Evolutionary conservation across 176 grass and related monocot species (phyloP).

Genomic region (Lolium rigidum): DNA sequence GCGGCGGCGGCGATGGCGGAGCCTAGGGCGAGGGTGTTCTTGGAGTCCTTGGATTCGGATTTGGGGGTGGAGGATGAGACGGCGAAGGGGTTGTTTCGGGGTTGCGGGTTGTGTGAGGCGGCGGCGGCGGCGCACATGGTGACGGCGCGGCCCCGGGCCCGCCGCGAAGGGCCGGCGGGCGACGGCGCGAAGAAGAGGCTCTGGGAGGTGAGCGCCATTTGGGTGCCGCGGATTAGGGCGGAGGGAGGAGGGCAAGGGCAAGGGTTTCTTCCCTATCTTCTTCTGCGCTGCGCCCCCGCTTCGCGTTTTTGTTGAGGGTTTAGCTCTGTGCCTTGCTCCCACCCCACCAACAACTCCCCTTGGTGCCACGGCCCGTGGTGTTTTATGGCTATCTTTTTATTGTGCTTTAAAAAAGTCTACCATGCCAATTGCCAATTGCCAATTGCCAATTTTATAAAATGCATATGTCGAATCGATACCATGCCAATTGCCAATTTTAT

Average conservation of each 20-base stretch:
- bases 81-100: conserved; percentile 21
- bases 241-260: not conserved
- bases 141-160: conserved; percentile 26
- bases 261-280: conserved; percentile 39
- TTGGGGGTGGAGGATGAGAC: conserved; percentile 37
- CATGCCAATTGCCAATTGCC: too few species aligned
- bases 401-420: too few species aligned
- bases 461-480: too few species aligned
- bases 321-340: conserved; percentile 19
- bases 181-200: conserved; percentile 52
- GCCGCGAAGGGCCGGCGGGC: conserved; percentile 26
- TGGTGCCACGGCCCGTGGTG: not conserved
- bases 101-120: conserved; percentile 38
- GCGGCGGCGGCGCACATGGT: conserved; percentile 35
- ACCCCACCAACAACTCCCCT: not conserved
- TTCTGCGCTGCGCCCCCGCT: not conserved
- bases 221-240: conserved; percentile 30
- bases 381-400: too few species aligned
- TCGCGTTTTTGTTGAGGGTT: conserved; percentile 48
- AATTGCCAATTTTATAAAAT: too few species aligned
- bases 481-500: too few species aligned
- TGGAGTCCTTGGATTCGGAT: conserved; percentile 46
- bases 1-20: conserved; percentile 50
- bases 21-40: conserved; percentile 57
- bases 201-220: conserved; percentile 58